Base-by-base conservation (phyloP, 148 eudicot genomes). In the Chenopodium suecicum region DNA sequence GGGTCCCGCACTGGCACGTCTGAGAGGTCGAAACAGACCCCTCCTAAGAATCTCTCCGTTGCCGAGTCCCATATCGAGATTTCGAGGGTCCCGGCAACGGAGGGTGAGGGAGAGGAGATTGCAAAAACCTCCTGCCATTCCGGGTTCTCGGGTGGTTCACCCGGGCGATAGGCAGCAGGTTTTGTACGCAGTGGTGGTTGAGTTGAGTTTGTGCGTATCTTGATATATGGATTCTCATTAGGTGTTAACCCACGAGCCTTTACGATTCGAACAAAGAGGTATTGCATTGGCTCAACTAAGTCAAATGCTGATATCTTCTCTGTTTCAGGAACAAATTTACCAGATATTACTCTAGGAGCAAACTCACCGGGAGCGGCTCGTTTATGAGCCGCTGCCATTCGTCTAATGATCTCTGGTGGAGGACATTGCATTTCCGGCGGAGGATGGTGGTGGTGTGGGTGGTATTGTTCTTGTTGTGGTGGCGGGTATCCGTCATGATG, bases 1-100 rank as follows among this genome's bases (percentile, higher is more conserved):
- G 98, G 97, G 80, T 94, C 99, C 1, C 99, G 89, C 12, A 92
- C 89, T 1, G 97, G 99, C 1, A 94, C 98, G 56, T 96, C 99
- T 54, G 99, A 92, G 19, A 96, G 90, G 50, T 96, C 98, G 84
- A 96, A 94, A 72, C 99, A 96, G 0, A 92, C 97, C 17, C 99
- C 99, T 74, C 99, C 99, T 74, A 94, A 83, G 75, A 96, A 96
- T 2, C 82, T 82, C 65, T 91, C 98, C 44, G 92, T 80, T 46
- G 89, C 74, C n/a, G 88, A 68, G 34, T 96, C 97, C 99, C 99
- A 94, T 4, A 90, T 79, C 2, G 99, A 91, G 76, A 96, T 90
- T 84, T 96, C 97, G 23, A 94, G 85, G 1, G 91, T 94, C 8
- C 94, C 85, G 64, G 83, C 89, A 25, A 75, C 77, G 5, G 88